Evolutionary conservation across 2,329 filamentous ascomycete species (phyloP).

Genomic region (Exophiala sideris): DNA sequence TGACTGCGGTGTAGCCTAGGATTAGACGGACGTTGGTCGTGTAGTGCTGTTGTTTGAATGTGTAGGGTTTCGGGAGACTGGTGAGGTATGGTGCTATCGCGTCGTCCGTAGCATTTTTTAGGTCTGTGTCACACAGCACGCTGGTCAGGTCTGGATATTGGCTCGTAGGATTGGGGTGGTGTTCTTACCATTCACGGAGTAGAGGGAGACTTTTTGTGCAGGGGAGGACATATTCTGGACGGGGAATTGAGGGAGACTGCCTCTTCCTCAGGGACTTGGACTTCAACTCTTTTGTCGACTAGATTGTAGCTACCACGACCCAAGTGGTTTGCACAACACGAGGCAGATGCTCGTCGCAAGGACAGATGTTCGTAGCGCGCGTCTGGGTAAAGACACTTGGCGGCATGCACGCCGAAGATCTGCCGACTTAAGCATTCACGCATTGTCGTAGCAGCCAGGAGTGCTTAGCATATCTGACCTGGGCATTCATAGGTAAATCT

Average conservation of each 20-base stretch:
- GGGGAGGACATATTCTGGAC: slow-evolving; percentile 9
- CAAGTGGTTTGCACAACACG: background rate
- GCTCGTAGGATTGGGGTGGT: background rate
- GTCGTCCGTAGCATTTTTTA: slow-evolving; percentile 96
- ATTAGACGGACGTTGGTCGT: slow-evolving; percentile 78
- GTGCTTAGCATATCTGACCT: background rate
- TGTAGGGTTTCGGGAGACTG: slow-evolving; percentile 60
- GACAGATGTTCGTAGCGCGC: background rate
- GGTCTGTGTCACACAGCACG: slow-evolving; percentile 55
- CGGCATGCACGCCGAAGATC: background rate
- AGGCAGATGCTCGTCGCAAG: background rate
- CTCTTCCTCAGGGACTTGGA: background rate
- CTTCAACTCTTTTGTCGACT: background rate
- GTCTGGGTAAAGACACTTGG: background rate
- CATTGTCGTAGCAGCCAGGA: background rate
- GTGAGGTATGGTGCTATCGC: slow-evolving; percentile 91
- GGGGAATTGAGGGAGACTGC: background rate
- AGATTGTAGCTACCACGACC: too few species aligned
- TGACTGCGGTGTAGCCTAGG: slow-evolving; percentile 78
- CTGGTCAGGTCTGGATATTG: background rate
- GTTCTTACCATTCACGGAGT: slow-evolving; percentile 43
- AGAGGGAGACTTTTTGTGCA: slow-evolving; percentile 42
- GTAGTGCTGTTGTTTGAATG: slow-evolving; percentile 74
- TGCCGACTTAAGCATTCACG: background rate
- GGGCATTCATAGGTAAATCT: background rate